Conservation (phyloP, 805 yeast genomes). For the Yarrowia divulgata region DNA sequence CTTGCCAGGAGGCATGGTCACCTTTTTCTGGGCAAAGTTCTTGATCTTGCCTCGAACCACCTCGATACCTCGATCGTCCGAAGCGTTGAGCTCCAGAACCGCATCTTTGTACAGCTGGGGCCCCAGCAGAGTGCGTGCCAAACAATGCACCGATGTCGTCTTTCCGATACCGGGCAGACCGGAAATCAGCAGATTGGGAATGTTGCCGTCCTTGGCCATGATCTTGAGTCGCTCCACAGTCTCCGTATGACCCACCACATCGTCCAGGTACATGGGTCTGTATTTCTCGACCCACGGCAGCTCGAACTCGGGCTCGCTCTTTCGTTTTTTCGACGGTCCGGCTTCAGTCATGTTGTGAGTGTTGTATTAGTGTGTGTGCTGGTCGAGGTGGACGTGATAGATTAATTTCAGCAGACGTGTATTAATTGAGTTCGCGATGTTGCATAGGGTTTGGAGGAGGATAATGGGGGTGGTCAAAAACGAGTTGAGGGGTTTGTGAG, state of each 20-base stretch:
- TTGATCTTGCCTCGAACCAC: conserved; percentile 93
- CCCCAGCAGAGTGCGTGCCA: conserved; percentile 84
- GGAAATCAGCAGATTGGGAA: conserved; percentile 96
- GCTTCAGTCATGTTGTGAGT: conserved; percentile 29
- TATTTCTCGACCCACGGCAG: conserved; percentile 86
- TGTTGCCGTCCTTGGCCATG: conserved; percentile 90
- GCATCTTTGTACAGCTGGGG: conserved; percentile 71
- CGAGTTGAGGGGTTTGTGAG: too few relatives aligned
- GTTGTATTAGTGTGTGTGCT: conserved; percentile 4
- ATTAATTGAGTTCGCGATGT: conserved; percentile 24
- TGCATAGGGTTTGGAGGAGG: not conserved
- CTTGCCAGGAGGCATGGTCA: conserved; percentile 82
- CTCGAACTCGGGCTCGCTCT: conserved; percentile 35
- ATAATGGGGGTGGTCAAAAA: not conserved
- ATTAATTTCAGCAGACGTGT: conserved; percentile 19
- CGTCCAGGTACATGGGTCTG: conserved; percentile 78
- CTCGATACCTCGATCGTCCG: conserved; percentile 97
- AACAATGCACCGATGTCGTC: conserved; percentile 90
- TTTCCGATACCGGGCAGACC: conserved; percentile 97
- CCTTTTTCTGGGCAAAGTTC: conserved; percentile 94
- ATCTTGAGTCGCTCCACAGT: conserved; percentile 83
- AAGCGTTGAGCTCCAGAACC: conserved; percentile 90
- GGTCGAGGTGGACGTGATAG: not conserved
- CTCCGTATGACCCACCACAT: conserved; percentile 92
- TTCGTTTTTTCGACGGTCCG: conserved; percentile 36